A percentile compares a stretch with the other conserved stretches of the same genome.
These are phyloP conservation scores for Cystofilobasidium macerans DNA, from an alignment of 768 basidiomycete genomes.

Conservation along the genomic window DNA sequence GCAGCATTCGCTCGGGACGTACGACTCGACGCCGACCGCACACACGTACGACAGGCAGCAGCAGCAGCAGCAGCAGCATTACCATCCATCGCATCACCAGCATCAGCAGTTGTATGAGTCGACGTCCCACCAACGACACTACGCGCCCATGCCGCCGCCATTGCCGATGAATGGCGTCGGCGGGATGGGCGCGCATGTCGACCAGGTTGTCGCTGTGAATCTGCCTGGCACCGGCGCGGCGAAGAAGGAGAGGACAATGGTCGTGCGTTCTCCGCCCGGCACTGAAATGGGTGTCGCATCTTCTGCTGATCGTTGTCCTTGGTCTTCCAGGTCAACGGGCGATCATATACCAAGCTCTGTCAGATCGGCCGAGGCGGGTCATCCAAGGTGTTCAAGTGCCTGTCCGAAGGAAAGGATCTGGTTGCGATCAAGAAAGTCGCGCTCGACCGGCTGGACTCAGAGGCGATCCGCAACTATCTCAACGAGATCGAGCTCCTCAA, in stretches of 20 bases:
- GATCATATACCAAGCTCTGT: constrained; percentile 69
- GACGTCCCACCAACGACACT: background rate
- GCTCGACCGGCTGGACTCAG: constrained; percentile 67
- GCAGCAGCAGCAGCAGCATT: background rate
- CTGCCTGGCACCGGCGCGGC: background rate
- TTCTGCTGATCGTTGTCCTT: too few relatives aligned
- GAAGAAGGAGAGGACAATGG: constrained; percentile 1
- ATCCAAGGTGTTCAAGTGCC: constrained; percentile 87
- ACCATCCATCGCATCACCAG: background rate
- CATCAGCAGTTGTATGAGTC: background rate
- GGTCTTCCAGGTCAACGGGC: constrained; percentile 74
- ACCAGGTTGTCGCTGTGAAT: background rate
- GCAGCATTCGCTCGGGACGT: background rate
- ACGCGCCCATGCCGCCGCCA: background rate
- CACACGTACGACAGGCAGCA: background rate
- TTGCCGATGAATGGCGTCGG: background rate
- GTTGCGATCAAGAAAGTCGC: constrained; percentile 88
- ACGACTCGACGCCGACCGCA: too few relatives aligned
- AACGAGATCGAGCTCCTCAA: constrained; percentile 91
- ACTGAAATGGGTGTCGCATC: too few relatives aligned
- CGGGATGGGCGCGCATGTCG: background rate
- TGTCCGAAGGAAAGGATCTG: constrained; percentile 62
- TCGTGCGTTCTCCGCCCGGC: background rate
- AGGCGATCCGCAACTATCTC: constrained; percentile 83
- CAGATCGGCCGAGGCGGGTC: constrained; percentile 88